Evolutionary conservation across 2,329 filamentous ascomycete species (phyloP).

Genomic region (Zymoseptoria crescenta): DNA sequence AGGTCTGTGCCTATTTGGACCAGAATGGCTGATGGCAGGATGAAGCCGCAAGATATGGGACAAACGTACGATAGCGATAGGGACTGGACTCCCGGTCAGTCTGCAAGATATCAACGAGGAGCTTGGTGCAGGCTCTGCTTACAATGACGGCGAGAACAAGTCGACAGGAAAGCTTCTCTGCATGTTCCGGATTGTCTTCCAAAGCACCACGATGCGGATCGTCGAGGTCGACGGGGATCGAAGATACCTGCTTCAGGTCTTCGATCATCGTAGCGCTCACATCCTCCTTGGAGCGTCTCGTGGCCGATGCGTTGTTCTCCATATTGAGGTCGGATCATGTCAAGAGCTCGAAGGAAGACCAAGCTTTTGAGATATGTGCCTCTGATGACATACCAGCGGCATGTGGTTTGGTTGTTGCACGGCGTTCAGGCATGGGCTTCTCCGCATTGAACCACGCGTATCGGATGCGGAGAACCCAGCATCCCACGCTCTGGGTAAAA

Average conservation of each 20-base stretch:
- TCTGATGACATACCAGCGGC: too few relatives aligned
- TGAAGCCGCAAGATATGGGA: constrained; percentile 6
- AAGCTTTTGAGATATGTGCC: background rate
- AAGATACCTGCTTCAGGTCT: background rate
- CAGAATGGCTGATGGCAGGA: constrained; percentile 3
- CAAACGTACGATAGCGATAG: background rate
- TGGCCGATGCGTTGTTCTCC: background rate
- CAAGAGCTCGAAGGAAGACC: background rate
- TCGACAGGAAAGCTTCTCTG: constrained; percentile 3
- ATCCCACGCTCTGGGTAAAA: too few relatives aligned
- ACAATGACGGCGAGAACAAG: constrained; percentile 4
- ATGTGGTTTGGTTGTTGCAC: background rate
- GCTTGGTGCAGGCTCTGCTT: background rate
- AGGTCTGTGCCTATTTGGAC: constrained; percentile 2
- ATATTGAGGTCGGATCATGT: background rate
- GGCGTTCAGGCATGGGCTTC: background rate
- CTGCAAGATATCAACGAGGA: background rate
- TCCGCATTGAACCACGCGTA: background rate
- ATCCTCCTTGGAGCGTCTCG: background rate
- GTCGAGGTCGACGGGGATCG: background rate
- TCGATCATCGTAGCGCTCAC: background rate
- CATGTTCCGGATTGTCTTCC: constrained; percentile 6
- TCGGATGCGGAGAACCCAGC: background rate
- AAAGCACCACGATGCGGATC: constrained; percentile 5
- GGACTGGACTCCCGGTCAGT: background rate